phyloP scores from a whole-genome alignment of 2,329 filamentous ascomycete species.

The Neurospora sp. region DNA sequence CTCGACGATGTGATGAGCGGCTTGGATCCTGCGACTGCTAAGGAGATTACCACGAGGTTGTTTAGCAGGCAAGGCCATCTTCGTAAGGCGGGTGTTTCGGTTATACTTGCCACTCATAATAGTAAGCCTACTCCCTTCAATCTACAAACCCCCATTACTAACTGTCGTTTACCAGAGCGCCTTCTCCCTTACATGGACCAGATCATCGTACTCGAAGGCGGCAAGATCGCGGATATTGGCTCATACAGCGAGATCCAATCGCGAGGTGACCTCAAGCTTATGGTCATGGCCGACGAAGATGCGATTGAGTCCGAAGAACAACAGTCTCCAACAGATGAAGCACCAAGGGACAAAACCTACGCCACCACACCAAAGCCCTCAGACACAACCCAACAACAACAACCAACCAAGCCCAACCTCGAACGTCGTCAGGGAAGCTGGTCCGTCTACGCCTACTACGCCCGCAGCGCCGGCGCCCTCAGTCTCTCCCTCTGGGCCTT shows the following conservation, averaged over 20 bases:
- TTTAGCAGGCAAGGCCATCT: slow-evolving; percentile 5
- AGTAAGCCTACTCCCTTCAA: too few species aligned
- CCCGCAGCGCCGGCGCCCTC: not conserved
- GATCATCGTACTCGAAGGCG: not conserved
- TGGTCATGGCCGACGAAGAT: not conserved
- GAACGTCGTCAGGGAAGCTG: not conserved
- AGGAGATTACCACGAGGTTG: slow-evolving; percentile 1
- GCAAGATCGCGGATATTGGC: not conserved
- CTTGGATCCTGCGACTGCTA: slow-evolving; percentile 12
- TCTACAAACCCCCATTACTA: too few species aligned
- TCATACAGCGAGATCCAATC: not conserved
- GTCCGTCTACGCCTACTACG: slow-evolving; percentile 8
- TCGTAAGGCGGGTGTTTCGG: slow-evolving; percentile 5
- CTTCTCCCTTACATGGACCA: not conserved
- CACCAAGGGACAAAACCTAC: not conserved
- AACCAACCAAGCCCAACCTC: not conserved
- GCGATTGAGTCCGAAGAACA: not conserved
- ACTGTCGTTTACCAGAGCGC: not conserved
- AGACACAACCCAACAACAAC: not conserved
- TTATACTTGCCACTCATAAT: slow-evolving; percentile 9
- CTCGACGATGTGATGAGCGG: slow-evolving; percentile 19
- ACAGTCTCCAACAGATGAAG: not conserved
- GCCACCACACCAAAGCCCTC: not conserved
- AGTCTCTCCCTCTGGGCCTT: not conserved
- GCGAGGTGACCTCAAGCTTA: not conserved